These are phyloP conservation scores for Apiospora malaysiana DNA, from an alignment of 2,329 filamentous ascomycete genomes.

Conservation along the genomic window DNA sequence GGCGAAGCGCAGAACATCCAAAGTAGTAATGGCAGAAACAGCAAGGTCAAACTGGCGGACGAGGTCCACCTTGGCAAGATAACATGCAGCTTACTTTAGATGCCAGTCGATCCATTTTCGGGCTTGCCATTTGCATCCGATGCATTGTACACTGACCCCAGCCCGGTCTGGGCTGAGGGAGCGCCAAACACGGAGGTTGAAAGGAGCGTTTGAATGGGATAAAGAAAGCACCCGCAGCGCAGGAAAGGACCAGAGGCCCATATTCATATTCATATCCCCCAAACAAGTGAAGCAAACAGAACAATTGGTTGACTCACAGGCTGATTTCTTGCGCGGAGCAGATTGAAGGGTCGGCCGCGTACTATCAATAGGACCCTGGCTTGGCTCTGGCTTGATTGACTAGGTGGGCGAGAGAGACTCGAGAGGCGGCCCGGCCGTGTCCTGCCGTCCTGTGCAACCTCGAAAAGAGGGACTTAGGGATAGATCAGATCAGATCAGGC, in stretches of 20 bases:
- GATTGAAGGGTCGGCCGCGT: not conserved
- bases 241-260: not conserved
- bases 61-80: slow-evolving; percentile 1
- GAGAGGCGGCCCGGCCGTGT: slow-evolving; percentile 3
- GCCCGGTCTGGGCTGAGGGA: slow-evolving; percentile 2
- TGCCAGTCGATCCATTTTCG: slow-evolving; percentile 3
- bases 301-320: not conserved
- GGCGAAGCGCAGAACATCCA: not conserved
- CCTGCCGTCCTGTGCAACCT: slow-evolving; percentile 3
- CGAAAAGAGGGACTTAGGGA: not conserved
- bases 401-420: not conserved
- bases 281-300: slow-evolving; percentile 1
- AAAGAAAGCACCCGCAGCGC: not conserved
- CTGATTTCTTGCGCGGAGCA: not conserved
- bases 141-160: slow-evolving; percentile 16
- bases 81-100: slow-evolving; percentile 14
- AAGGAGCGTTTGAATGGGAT: slow-evolving; percentile 12
- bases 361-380: not conserved
- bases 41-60: slow-evolving; percentile 6
- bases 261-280: not conserved
- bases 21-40: not conserved
- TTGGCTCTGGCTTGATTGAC: not conserved
- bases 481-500: not conserved
- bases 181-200: slow-evolving; percentile 13
- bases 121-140: slow-evolving; percentile 1